Percentiles rank a stretch among this genome's conserved stretches.
phyloP scores from a whole-genome alignment of 192 early-diverging fungal genomes.

The Podila epicladia region DNA sequence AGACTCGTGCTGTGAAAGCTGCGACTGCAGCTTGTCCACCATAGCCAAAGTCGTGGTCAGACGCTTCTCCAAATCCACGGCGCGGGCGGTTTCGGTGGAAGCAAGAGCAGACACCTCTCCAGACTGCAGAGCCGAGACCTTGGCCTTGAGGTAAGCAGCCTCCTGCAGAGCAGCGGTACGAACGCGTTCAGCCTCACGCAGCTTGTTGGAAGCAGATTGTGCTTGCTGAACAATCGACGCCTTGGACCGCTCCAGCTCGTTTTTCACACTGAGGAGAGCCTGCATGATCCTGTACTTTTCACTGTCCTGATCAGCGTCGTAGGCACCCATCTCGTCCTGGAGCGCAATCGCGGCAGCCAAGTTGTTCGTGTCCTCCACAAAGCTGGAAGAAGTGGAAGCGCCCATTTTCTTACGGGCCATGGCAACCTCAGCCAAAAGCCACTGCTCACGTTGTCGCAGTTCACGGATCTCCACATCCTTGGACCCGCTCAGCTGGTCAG shows the following conservation, averaged over 20 bases:
- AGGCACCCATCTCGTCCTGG: conserved; percentile 47
- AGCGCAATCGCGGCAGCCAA: conserved; percentile 9
- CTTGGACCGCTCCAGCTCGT: conserved; percentile 55
- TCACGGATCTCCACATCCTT: conserved; percentile 45
- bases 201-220: conserved; percentile 55
- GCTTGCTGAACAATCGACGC: conserved; percentile 55
- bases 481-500: not conserved
- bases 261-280: conserved; percentile 53
- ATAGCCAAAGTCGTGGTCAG: conserved; percentile 51
- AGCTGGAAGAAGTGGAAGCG: not conserved
- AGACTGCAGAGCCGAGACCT: conserved; percentile 58
- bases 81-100: conserved; percentile 56
- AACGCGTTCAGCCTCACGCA: conserved; percentile 60
- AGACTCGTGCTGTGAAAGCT: conserved; percentile 50
- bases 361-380: conserved; percentile 6
- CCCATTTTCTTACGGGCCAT: conserved; percentile 36
- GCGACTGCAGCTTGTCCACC: conserved; percentile 47
- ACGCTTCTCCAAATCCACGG: conserved; percentile 57
- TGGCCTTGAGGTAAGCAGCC: conserved; percentile 63
- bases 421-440: conserved; percentile 43
- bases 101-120: conserved; percentile 47
- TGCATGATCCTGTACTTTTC: conserved; percentile 57
- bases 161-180: conserved; percentile 66
- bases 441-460: conserved; percentile 40
- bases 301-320: conserved; percentile 53